Evolutionary conservation across 345 rosid species (phyloP), one percentile per base, ranked within the genome.

Genomic region (Eucalyptus microcorys): DNA sequence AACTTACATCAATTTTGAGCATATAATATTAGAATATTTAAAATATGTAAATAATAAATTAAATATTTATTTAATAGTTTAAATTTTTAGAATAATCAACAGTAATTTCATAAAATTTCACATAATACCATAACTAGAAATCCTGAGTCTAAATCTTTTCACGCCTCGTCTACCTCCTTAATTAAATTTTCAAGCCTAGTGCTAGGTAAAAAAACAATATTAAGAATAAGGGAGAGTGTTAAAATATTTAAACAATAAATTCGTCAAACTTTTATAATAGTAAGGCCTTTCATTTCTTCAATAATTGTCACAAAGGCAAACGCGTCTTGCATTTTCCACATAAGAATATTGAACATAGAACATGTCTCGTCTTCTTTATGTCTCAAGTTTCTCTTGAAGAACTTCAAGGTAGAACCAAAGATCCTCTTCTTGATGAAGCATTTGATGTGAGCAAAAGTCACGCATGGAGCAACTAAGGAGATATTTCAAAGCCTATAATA

Each of bases 61-160:
- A 19, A 52, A 52, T 21, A 52, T 52, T 52, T 52, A 52, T 19
- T 52, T 2, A 7, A 52, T 52, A 52, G 57, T 52, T 8, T 52
- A 52, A 52, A 52, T 19, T 52, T 52, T 19, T 52, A 19, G 4
- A 52, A 19, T 52, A 52, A 2, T 52, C 57, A 21, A 8, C 2
- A 21, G 4, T 52, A 21, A 1, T 52, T 21, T 52, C 57, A 52
- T 52, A 21, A 52, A 52, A 52, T 52, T 52, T 21, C 57, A 52
- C 26, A 21, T 52, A 52, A 7, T 52, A 52, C 2, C 57, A 52
- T 0, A 52, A 2, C 26, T 52, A 52, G 0, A 52, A 52, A 52
- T 52, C 10, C 5, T 2, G 1, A 52, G 26, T 52, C 57, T 21
- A 2, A 52, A 21, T 52, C 57, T 52, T 21, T 52, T 2, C 10